Base-by-base conservation (phyloP, 352 stramenopile genomes). In the Phytophthora sojae region DNA sequence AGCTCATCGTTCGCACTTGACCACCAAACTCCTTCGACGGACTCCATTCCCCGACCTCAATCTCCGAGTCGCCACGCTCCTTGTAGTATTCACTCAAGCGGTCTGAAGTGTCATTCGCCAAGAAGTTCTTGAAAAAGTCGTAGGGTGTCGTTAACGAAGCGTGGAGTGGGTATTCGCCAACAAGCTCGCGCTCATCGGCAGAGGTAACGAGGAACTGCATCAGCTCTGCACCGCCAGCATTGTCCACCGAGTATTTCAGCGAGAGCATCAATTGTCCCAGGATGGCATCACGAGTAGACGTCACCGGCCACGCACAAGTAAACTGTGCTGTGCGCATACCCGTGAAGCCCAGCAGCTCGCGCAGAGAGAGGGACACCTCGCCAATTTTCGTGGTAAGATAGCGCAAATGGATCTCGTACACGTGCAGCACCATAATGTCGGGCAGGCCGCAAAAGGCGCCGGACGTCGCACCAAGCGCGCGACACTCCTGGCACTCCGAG, bases 311-410 rank as follows among this genome's bases (percentile, higher is more conserved):
- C 54, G 80, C 78, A 63, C 86, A 93, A 17, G 76, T 57, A 53
- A 94, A 73, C 19, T 67, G 64, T 30, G 75, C 86, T 12, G 86
- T 77, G 47, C 81, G 80, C 82, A 96, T 92, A 21, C 89, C 89
- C 0, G 70, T 81, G 12, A 91, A 92, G 17, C 87, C 89, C 59
- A 96, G 85, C 44, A 94, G 39, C 50, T 96, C 89, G 17, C 85
- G 82, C 23, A 96, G 72, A 25, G 86, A 94, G 30, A 96, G 71
- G 6, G 87, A 82, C 0, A 91, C 80, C 57, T 92, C 84, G 19
- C 89, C 89, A 30, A 96, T 91, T 70, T 96, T 96, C 45, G 89
- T 96, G 8, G 86, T 96, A 0, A 94, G 73, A 52, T 92, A 93
- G 45, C 86, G 86, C 73, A 96, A 71, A 51, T 92, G 85, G 52